A percentile compares a stretch with the other conserved stretches of the same genome.
Conservation (phyloP, 176 grass and related monocot species). For the Paspalum vaginatum region DNA sequence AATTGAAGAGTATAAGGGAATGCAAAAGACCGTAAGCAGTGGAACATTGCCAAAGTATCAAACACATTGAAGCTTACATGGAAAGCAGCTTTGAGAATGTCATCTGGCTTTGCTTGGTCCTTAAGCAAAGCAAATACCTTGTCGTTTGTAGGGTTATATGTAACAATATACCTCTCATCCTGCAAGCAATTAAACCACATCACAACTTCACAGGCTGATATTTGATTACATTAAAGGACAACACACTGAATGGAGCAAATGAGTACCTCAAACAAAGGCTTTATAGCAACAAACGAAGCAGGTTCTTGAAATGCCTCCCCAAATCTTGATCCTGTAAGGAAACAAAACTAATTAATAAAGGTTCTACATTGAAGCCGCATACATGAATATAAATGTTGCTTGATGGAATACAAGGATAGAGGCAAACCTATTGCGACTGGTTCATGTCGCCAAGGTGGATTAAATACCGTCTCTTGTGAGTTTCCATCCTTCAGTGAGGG, state of each 20-base stretch:
- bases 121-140: constrained; percentile 98
- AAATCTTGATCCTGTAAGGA: constrained; percentile 76
- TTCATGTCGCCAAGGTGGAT: constrained; percentile 88
- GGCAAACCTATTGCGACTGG: constrained; percentile 76
- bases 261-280: constrained; percentile 82
- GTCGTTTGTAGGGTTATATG: constrained; percentile 92
- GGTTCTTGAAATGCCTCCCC: constrained; percentile 95
- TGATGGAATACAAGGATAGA: not conserved
- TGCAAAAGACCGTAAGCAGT: not conserved
- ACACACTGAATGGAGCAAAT: not conserved
- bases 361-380: not conserved
- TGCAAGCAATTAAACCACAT: constrained; percentile 39
- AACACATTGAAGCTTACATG: constrained; percentile 62
- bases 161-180: constrained; percentile 95
- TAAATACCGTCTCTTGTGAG: constrained; percentile 86
- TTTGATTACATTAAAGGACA: constrained; percentile 11
- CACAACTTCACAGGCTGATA: not conserved
- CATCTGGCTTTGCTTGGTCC: constrained; percentile 96
- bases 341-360: constrained; percentile 3
- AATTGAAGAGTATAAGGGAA: constrained; percentile 18
- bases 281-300: constrained; percentile 81
- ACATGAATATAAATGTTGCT: not conserved
- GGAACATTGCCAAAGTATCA: constrained; percentile 10
- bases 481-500: constrained; percentile 96
- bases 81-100: constrained; percentile 95